These are phyloP conservation scores for Ganoderma meredithae DNA, from an alignment of 1,284 basidiomycete genomes.

Conservation along the genomic window DNA sequence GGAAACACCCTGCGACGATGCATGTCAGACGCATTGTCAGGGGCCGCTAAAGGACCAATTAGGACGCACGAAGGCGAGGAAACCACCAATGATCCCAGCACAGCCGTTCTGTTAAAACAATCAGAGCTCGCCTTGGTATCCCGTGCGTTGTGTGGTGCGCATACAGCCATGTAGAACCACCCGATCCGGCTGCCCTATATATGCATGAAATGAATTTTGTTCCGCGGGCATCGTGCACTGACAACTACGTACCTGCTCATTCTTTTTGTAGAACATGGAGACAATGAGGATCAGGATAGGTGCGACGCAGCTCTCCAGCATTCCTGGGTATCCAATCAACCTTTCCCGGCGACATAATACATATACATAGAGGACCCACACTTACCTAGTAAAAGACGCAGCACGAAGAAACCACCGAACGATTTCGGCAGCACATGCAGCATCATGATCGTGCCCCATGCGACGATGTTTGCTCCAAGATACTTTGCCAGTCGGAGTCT, in stretches of 20 bases:
- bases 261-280: slow-evolving; percentile 76
- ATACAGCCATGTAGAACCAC: slow-evolving; percentile 75
- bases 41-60: not conserved
- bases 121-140: not conserved
- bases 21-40: not conserved
- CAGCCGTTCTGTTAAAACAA: slow-evolving; percentile 41
- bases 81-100: slow-evolving; percentile 70
- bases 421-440: slow-evolving; percentile 63
- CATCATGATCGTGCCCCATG: slow-evolving; percentile 71
- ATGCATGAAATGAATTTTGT: slow-evolving; percentile 19
- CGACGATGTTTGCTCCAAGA: slow-evolving; percentile 64
- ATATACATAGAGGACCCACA: not conserved
- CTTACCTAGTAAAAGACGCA: slow-evolving; percentile 67
- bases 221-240: not conserved
- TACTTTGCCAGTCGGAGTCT: slow-evolving; percentile 68
- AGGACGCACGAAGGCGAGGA: slow-evolving; percentile 58
- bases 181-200: slow-evolving; percentile 61
- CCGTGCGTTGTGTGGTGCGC: slow-evolving; percentile 6
- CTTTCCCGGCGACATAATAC: too few relatives aligned
- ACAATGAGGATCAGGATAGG: slow-evolving; percentile 71
- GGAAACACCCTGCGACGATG: slow-evolving; percentile 53
- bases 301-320: slow-evolving; percentile 72
- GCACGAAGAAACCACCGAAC: slow-evolving; percentile 67
- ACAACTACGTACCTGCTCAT: slow-evolving; percentile 59
- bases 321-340: slow-evolving; percentile 48